These are phyloP conservation scores for Phytophthora hybrid DNA, from an alignment of 352 stramenopile species.

Conservation along the genomic window DNA sequence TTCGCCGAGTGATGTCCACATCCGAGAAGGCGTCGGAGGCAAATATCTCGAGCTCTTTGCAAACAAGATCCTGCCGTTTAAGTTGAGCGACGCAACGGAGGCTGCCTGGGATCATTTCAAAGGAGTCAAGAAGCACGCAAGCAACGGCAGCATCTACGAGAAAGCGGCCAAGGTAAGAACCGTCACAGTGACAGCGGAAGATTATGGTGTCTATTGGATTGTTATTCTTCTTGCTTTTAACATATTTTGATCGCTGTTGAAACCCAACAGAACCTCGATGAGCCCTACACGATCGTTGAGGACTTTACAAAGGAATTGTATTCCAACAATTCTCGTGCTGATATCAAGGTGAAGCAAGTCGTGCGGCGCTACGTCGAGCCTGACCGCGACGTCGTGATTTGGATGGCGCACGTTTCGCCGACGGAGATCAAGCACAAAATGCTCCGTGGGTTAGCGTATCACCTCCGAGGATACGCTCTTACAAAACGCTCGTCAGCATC, in stretches of 20 bases:
- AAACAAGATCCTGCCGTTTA: constrained; percentile 39
- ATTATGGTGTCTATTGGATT: background rate
- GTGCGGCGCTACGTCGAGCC: constrained; percentile 61
- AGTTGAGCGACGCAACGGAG: constrained; percentile 20
- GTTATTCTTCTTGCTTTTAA: background rate
- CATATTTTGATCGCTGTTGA: background rate
- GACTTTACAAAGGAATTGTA: constrained; percentile 65
- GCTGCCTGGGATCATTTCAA: constrained; percentile 42
- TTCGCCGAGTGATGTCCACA: constrained; percentile 31
- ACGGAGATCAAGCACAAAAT: constrained; percentile 60
- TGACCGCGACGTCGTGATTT: constrained; percentile 68
- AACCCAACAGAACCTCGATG: constrained; percentile 34
- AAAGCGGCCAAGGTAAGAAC: constrained; percentile 34
- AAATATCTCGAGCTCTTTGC: constrained; percentile 39
- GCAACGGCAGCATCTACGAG: constrained; percentile 40
- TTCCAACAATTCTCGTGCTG: constrained; percentile 51
- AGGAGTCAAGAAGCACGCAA: constrained; percentile 36
- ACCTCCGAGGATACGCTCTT: constrained; percentile 65
- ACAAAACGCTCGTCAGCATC: constrained; percentile 48
- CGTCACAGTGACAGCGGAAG: too few species aligned
- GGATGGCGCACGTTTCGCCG: constrained; percentile 60
- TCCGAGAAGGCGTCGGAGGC: constrained; percentile 28
- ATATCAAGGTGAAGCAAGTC: constrained; percentile 65
- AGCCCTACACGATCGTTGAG: constrained; percentile 65
- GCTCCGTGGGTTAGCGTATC: constrained; percentile 42